Base-by-base conservation (phyloP, 441 rosid genomes). In the Erodium trifolium region DNA sequence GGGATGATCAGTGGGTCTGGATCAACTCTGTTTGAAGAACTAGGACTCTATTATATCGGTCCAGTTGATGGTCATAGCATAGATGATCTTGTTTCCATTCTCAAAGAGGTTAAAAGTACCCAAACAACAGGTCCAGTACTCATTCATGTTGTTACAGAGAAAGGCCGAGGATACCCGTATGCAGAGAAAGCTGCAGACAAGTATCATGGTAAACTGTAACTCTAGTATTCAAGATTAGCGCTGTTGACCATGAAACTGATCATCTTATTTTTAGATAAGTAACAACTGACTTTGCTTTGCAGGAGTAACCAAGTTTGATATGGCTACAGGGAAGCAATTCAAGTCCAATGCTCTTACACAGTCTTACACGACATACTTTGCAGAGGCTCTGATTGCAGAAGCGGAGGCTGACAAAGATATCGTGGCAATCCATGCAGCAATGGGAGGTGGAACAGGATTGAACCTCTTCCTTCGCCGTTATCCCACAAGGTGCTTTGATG, bases 401-500 rank as follows among this genome's bases (percentile, higher is more conserved):
- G 93, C 93, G 1, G 88, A 88, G 75, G 67, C 49, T 64, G 91
- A 88, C 71, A 60, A 80, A 23, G 27, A 23, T 23, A 23, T 23
- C 27, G 27, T 23, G 27, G 27, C 27, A 23, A 23, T 23, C 27
- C 93, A 88, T 69, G 93, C 89, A 17, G 93, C 93, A 63, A 88
- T 88, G 93, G 93, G 93, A 6, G 91, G 93, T n/a, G 93, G 93
- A 1, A 88, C 91, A 0, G 91, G 91, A 45, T 88, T 88, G 67
- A 88, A 88, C 70, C 82, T 77, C 67, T 88, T 88, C 78, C 88
- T 85, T 70, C 82, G 85, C 71, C 80, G 63, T 73, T 88, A 83
- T 73, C 93, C 91, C 3, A 83, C 82, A 12, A 82, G 91, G 18
- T 86, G 93, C 81, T 88, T 88, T 11, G 93, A 88, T 55, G 93